These are phyloP conservation scores for Cutaneotrichosporon cavernicola DNA, from an alignment of 1,284 basidiomycete genomes.

Conservation along the genomic window DNA sequence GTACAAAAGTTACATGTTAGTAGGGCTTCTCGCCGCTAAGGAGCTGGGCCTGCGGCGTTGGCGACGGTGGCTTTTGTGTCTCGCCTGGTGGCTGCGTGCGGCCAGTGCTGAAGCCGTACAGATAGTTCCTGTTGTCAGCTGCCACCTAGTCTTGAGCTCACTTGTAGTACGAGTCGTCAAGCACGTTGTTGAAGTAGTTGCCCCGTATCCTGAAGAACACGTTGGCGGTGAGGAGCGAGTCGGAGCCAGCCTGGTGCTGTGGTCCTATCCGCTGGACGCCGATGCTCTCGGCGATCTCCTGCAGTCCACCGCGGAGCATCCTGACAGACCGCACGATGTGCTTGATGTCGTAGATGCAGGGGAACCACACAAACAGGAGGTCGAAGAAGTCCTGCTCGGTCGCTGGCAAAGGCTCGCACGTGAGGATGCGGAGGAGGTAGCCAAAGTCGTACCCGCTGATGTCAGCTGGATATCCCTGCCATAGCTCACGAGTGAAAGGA, in stretches of 20 bases:
- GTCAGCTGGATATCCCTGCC: conserved; percentile 29
- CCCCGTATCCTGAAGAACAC: conserved; percentile 96
- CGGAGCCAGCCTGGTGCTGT: conserved; percentile 94
- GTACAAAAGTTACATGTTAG: conserved; percentile 6
- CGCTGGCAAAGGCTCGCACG: conserved; percentile 79
- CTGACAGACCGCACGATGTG: conserved; percentile 89
- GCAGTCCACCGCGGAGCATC: conserved; percentile 85
- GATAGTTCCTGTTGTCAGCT: conserved; percentile 41
- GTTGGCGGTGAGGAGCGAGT: conserved; percentile 85
- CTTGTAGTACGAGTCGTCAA: conserved; percentile 66
- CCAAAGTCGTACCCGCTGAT: conserved; percentile 89
- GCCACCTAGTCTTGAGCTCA: conserved; percentile 25
- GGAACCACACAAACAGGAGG: conserved; percentile 88
- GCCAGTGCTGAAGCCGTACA: conserved; percentile 46
- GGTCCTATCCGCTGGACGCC: conserved; percentile 79
- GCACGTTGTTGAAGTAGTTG: conserved; percentile 80
- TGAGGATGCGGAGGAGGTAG: conserved; percentile 94
- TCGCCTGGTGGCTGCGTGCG: conserved; percentile 22
- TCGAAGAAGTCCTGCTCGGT: conserved; percentile 90
- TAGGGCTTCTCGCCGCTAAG: conserved; percentile 27
- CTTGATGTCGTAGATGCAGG: conserved; percentile 96
- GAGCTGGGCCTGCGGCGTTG: conserved; percentile 27
- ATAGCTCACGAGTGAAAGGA: conserved; percentile 83
- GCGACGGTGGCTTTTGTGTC: conserved; percentile 25
- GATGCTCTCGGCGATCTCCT: conserved; percentile 94